Conservation (phyloP, 768 basidiomycete genomes). For the Boletus rubroflammeus region DNA sequence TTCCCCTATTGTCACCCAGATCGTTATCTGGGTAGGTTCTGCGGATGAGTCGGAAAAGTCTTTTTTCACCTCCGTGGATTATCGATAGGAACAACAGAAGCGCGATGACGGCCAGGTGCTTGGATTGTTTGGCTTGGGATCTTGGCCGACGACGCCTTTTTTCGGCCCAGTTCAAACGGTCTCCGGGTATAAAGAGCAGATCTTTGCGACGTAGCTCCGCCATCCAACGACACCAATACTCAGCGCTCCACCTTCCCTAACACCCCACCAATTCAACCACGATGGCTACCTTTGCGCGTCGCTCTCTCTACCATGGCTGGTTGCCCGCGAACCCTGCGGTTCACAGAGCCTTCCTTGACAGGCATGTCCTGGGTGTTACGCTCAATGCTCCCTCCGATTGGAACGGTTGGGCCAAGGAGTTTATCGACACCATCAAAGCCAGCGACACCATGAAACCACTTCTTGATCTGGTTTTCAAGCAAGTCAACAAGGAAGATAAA, state of each 20-base stretch:
- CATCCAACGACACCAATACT: neutral
- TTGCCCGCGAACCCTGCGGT: neutral
- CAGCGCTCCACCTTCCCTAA: neutral
- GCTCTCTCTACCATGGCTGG: constrained; percentile 1
- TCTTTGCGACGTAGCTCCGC: neutral
- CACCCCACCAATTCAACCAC: neutral
- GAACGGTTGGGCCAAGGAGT: neutral
- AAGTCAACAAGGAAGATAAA: neutral
- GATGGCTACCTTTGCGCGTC: neutral
- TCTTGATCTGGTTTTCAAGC: neutral
- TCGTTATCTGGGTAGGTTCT: neutral
- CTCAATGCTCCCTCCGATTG: neutral
- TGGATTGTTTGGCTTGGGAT: neutral
- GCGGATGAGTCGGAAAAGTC: neutral
- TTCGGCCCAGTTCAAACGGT: neutral
- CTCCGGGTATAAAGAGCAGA: neutral
- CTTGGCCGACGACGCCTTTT: neutral
- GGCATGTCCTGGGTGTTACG: neutral
- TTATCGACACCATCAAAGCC: neutral
- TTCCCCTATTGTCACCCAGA: neutral
- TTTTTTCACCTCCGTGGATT: neutral
- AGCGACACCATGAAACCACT: neutral
- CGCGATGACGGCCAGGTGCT: neutral
- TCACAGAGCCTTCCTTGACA: neutral
- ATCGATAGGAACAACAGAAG: too few relatives aligned